Evolutionary conservation across 768 basidiomycete species (phyloP), one percentile per base, ranked within the genome.

Genomic region (Auricularia sp.): DNA sequence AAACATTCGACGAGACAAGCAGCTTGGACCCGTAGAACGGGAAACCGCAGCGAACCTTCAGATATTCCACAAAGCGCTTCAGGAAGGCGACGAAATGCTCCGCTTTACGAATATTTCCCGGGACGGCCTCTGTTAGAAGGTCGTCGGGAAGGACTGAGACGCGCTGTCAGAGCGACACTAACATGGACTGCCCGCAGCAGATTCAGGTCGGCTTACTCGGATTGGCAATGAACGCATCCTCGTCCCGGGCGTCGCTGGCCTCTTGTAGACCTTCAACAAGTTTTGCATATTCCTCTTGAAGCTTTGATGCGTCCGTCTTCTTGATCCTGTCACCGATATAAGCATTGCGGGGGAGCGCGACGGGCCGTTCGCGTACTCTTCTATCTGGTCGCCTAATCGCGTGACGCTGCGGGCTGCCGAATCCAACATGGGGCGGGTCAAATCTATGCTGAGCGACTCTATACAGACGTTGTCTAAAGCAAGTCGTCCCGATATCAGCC

Each of bases 81-180:
- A 99, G 77, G 77, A 99, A 99, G 0, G 97, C 96, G 16, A 98
- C 93, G 70, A 99, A 99, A 77, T 99, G 97, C 72, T 99, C 97
- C 0, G 97, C 97, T 75, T 98, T 97, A 58, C 97, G 83, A 66
- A 99, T 99, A 71, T 99, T 99, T 11, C 97, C 97, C 37, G 97
- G 97, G 61, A 99, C 83, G 5, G 97, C 96, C 77, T 99, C 97
- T 63, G 87, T 89, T 59, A 99, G 79, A 59, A 99, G 83, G 73
- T 99, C 97, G 65, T 95, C 93, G 24, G 97, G 96, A 2, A 99
- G 79, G 36, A 92, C 94, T 94, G 63, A 13, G 47, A 36, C 47
- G 21, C 47, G 47, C 21, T 21, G 47, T 51, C 47, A 51, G 47
- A 18, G 39, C 21, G 14, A 51, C 21, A 18, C 47, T 6, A 47